Base-by-base conservation (phyloP, 371 early-diverging fungal genomes). In the Rhizopus arrhizus region DNA sequence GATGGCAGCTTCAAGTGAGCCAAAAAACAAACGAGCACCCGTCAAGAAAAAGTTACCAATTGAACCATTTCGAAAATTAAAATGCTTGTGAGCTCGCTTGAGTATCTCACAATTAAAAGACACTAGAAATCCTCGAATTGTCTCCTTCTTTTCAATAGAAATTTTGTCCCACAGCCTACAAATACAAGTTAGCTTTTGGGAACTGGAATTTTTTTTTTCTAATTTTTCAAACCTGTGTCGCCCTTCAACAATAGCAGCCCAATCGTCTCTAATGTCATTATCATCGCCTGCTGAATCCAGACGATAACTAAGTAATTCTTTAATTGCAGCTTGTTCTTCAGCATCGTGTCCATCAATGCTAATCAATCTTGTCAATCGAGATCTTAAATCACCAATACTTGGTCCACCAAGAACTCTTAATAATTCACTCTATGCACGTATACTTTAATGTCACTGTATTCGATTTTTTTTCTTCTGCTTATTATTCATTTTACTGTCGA, bases 1-100 rank as follows among this genome's bases (percentile, higher is more conserved):
- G 46, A 89, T 85, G 42, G 88, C 88, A 6, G 88, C 85, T 56
- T 89, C 89, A 2, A 89, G 64, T 0, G 85, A 85, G 12, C 85
- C 80, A 74, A 86, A 87, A 50, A 89, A 89, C 46, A 87, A 66
- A 15, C 90, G 76, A 5, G 85, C 86, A 4, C 90, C 90, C 7
- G 87, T 88, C 60, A 91, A 65, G 64, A 91, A 89, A 65, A 89
- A 87, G 73, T 91, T 91, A 32, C 89, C 91, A 62, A 91, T 85
- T 10, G 81, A 79, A 5, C 88, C 91, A 43, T 87, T 86, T 10
- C 88, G 81, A 64, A 88, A 91, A 40, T 88, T 85, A 64, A 89
- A 91, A 5, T 76, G 80, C 66, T 83, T 86, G 60, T 81, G 84
- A 34, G 81, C 81, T 35, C 84, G 70, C 58, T 82, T 84, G 45